Base-by-base conservation (phyloP, 345 rosid genomes). In the Diplotaxis tenuifolia region DNA sequence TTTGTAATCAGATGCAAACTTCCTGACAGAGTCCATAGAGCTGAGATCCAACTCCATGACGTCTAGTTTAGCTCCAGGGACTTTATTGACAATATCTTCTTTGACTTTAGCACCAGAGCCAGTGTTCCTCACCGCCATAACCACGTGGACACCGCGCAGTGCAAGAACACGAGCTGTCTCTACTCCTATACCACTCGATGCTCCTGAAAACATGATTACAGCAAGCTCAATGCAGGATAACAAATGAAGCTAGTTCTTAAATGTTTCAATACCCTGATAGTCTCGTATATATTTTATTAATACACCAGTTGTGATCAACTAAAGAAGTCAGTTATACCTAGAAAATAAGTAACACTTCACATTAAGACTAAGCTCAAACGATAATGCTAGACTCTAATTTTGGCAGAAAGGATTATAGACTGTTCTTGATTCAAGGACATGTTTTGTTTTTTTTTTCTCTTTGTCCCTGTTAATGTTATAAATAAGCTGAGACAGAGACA, bases 161-260 rank as follows among this genome's bases (percentile, higher is more conserved):
- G 94, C 89, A 47, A 89, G 88, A 70, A 86, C 89, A n/a, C 88
- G 83, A 0, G 86, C 67, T 4, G 96, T 87, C 70, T 89, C 96
- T 4, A 59, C 53, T 18, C 89, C 90, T 15, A 89, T 82, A 63
- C 90, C 92, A 77, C 90, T 87, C 0, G 96, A 87, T 56, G 89
- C 90, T 72, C 90, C 90, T 89, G 38, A 12, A 65, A 66, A 15
- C 8, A 62, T 73, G 9, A 18, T n/a, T n/a, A n/a, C n/a, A n/a
- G n/a, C n/a, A n/a, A n/a, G n/a, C n/a, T n/a, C n/a, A n/a, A n/a
- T n/a, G n/a, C n/a, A n/a, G n/a, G n/a, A n/a, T n/a, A n/a, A n/a
- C n/a, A n/a, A n/a, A n/a, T n/a, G n/a, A n/a, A n/a, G n/a, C n/a
- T n/a, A n/a, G n/a, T n/a, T n/a, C n/a, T n/a, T n/a, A n/a, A n/a